Conservation (phyloP, 306 rosid genomes). For the Gastrolobium bilobum region DNA sequence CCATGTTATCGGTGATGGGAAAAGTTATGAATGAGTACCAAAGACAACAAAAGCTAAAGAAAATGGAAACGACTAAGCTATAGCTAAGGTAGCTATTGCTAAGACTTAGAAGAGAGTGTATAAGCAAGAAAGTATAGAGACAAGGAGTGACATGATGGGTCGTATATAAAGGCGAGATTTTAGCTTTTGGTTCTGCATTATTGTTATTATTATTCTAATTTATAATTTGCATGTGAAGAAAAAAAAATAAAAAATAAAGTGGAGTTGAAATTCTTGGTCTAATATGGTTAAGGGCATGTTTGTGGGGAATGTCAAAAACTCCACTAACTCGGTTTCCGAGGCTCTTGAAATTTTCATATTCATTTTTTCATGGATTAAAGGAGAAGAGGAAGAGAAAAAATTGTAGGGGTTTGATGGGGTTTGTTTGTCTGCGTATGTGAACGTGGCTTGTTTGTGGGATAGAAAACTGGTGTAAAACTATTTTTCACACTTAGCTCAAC, state of each 20-base stretch:
- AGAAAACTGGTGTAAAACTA: slow-evolving; percentile 42
- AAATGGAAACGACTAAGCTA: slow-evolving; percentile 36
- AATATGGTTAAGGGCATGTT: slow-evolving; percentile 78
- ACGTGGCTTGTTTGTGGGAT: slow-evolving; percentile 54
- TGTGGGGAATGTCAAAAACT: slow-evolving; percentile 87
- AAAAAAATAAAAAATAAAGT: slow-evolving; percentile 26
- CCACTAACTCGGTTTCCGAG: slow-evolving; percentile 96
- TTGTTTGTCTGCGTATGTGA: slow-evolving; percentile 64
- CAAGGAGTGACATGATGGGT: slow-evolving; percentile 67
- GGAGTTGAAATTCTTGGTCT: slow-evolving; percentile 70
- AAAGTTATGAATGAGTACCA: slow-evolving; percentile 27
- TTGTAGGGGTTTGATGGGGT: slow-evolving; percentile 56
- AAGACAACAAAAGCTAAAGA: slow-evolving; percentile 37
- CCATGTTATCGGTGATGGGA: slow-evolving; percentile 44
- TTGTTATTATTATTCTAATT: not conserved
- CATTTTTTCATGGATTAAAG: slow-evolving; percentile 53
- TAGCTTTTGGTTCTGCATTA: slow-evolving; percentile 57
- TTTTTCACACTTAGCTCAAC: slow-evolving; percentile 56
- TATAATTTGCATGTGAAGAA: slow-evolving; percentile 53
- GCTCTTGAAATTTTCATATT: slow-evolving; percentile 83
- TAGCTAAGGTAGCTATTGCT: slow-evolving; percentile 20
- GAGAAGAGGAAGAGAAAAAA: slow-evolving; percentile 4
- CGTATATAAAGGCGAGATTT: slow-evolving; percentile 79
- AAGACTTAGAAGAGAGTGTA: slow-evolving; percentile 13
- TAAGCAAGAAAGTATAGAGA: slow-evolving; percentile 48